A percentile compares a stretch with the other conserved stretches of the same genome.
Conservation (phyloP, 2,329 filamentous ascomycete genomes). For the Tricladium varicosporioides region DNA sequence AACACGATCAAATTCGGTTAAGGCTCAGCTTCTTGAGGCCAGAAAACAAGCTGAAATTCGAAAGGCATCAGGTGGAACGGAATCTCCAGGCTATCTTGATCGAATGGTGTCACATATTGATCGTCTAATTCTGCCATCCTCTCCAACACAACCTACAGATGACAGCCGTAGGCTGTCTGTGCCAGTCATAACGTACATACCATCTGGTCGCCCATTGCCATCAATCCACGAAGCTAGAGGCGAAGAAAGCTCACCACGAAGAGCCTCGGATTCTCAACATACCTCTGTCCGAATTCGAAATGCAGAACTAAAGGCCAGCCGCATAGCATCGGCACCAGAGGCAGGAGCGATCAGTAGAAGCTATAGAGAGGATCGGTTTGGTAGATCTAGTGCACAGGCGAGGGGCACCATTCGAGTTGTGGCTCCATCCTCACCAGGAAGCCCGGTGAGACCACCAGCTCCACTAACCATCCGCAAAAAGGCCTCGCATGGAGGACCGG, state of each 20-base stretch:
- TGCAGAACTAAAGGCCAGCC: constrained; percentile 18
- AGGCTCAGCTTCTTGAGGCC: constrained; percentile 30
- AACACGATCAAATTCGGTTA: constrained; percentile 29
- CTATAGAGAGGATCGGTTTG: constrained; percentile 16
- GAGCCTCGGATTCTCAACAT: constrained; percentile 10
- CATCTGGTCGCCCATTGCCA: constrained; percentile 19
- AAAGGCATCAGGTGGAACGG: constrained; percentile 26
- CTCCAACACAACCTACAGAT: constrained; percentile 13
- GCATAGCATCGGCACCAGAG: constrained; percentile 34
- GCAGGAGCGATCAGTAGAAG: constrained; percentile 13
- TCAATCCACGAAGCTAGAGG: constrained; percentile 29
- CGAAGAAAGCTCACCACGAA: constrained; percentile 23
- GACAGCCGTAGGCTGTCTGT: constrained; percentile 46
- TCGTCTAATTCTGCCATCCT: constrained; percentile 47
- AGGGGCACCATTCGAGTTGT: constrained; percentile 32
- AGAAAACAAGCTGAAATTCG: constrained; percentile 30
- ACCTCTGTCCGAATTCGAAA: constrained; percentile 13
- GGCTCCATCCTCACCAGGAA: constrained; percentile 23
- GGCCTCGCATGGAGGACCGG: constrained; percentile 20
- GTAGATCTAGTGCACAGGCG: constrained; percentile 8
- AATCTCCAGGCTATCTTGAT: constrained; percentile 49
- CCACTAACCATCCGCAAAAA: constrained; percentile 35
- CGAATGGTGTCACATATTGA: constrained; percentile 61
- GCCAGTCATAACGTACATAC: constrained; percentile 30
- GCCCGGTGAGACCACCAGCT: constrained; percentile 31